Evolutionary conservation across 2,329 filamentous ascomycete species (phyloP).

Genomic region (Penicillium glabrum): DNA sequence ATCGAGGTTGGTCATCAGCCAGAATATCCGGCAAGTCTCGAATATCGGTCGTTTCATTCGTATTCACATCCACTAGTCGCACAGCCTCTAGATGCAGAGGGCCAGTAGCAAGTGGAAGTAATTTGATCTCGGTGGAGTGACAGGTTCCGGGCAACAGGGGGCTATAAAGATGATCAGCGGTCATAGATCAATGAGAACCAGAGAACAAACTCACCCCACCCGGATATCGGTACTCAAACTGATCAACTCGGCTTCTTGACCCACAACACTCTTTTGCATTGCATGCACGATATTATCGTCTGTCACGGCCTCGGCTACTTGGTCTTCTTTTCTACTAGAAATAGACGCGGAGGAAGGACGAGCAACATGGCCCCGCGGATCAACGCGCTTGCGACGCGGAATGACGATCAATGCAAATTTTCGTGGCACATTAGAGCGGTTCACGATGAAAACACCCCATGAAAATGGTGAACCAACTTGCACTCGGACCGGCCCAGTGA

Average conservation of each 20-base stretch:
- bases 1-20: slow-evolving; percentile 32
- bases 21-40: slow-evolving; percentile 58
- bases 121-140: slow-evolving; percentile 56
- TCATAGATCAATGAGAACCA: not conserved
- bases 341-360: slow-evolving; percentile 49
- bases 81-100: slow-evolving; percentile 54
- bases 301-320: slow-evolving; percentile 53
- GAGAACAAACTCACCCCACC: slow-evolving; percentile 52
- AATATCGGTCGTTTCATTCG: slow-evolving; percentile 57
- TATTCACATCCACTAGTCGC: slow-evolving; percentile 56
- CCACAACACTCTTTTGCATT: slow-evolving; percentile 51
- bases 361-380: slow-evolving; percentile 42
- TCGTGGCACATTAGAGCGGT: slow-evolving; percentile 53
- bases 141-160: slow-evolving; percentile 56
- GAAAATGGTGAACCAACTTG: slow-evolving; percentile 54
- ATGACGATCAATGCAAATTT: slow-evolving; percentile 57
- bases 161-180: slow-evolving; percentile 31
- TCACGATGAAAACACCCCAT: slow-evolving; percentile 60
- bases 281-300: slow-evolving; percentile 59
- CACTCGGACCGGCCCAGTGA: slow-evolving; percentile 53
- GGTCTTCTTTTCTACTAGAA: slow-evolving; percentile 31
- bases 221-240: slow-evolving; percentile 59
- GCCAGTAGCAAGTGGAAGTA: slow-evolving; percentile 53
- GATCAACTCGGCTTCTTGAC: slow-evolving; percentile 54
- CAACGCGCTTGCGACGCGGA: slow-evolving; percentile 47